Conservation (phyloP, 495 filamentous ascomycete species). For the Aspergillus olivimuriae region DNA sequence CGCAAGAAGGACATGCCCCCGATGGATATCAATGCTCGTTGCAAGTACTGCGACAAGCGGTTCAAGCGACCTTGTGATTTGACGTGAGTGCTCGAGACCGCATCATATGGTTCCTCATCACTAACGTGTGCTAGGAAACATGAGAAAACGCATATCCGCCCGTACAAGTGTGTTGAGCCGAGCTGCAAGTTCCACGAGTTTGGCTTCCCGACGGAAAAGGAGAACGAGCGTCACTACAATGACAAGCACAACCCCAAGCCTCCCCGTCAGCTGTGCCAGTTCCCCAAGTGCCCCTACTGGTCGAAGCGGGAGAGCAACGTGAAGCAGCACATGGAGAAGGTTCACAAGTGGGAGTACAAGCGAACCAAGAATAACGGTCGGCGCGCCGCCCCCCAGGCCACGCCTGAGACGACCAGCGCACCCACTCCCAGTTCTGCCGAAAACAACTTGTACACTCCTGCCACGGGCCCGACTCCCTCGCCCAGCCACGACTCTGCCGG, state of each 20-base stretch:
- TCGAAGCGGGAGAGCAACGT: conserved; percentile 96
- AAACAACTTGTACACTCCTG: neutral
- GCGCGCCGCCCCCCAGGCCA: conserved; percentile 1
- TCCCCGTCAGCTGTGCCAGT: conserved; percentile 73
- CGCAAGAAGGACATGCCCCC: conserved; percentile 71
- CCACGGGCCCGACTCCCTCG: neutral
- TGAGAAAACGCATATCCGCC: conserved; percentile 92
- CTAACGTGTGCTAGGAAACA: conserved; percentile 59
- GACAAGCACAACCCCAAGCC: conserved; percentile 86
- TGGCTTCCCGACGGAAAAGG: conserved; percentile 97
- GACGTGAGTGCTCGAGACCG: conserved; percentile 37
- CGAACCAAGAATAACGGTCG: conserved; percentile 82
- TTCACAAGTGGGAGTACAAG: conserved; percentile 82
- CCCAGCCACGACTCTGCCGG: neutral
- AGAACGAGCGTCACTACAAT: conserved; percentile 89
- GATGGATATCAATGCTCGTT: conserved; percentile 70
- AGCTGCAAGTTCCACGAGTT: conserved; percentile 80
- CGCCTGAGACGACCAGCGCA: conserved; percentile 5
- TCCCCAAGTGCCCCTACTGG: conserved; percentile 79
- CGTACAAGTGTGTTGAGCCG: conserved; percentile 79
- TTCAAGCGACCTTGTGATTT: conserved; percentile 91
- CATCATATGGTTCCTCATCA: neutral
- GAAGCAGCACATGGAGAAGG: conserved; percentile 99
- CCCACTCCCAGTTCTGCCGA: neutral
- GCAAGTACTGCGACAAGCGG: conserved; percentile 75